These are phyloP conservation scores for Cucumis melo DNA, from an alignment of 306 rosid genomes.

Conservation along the genomic window DNA sequence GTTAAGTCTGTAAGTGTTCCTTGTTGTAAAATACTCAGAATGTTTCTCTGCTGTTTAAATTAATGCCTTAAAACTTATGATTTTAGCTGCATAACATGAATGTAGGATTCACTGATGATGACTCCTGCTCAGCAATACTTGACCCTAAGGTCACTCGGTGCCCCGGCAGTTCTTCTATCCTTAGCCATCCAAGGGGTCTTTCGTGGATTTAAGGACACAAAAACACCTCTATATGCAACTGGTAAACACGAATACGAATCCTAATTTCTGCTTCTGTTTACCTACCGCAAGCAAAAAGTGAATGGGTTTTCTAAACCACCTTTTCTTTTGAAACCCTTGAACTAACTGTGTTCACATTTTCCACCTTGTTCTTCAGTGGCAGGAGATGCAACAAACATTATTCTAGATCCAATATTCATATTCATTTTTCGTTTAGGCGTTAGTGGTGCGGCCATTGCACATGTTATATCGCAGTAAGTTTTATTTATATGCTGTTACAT, in stretches of 20 bases:
- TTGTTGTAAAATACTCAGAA: neutral
- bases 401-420: constrained; percentile 70
- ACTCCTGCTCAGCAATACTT: constrained; percentile 62
- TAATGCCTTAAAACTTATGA: neutral
- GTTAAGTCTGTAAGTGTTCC: constrained; percentile 46
- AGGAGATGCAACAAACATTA: constrained; percentile 78
- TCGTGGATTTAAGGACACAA: constrained; percentile 89
- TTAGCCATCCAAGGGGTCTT: constrained; percentile 94
- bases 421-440: constrained; percentile 54
- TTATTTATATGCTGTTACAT: neutral
- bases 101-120: constrained; percentile 83
- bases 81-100: constrained; percentile 6
- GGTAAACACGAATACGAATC: constrained; percentile 28
- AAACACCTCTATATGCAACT: constrained; percentile 81
- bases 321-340: neutral
- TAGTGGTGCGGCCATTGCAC: constrained; percentile 91
- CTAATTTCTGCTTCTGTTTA: neutral
- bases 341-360: constrained; percentile 1
- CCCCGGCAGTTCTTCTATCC: constrained; percentile 95
- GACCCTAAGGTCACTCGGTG: constrained; percentile 82
- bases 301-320: neutral
- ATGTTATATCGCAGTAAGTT: constrained; percentile 90
- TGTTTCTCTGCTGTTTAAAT: neutral
- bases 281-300: neutral
- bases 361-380: constrained; percentile 41